Percentiles rank a stretch among this genome's conserved stretches.
Evolutionary conservation across 1,284 basidiomycete genomes (phyloP).

Genomic region (Trichosporon sp.): DNA sequence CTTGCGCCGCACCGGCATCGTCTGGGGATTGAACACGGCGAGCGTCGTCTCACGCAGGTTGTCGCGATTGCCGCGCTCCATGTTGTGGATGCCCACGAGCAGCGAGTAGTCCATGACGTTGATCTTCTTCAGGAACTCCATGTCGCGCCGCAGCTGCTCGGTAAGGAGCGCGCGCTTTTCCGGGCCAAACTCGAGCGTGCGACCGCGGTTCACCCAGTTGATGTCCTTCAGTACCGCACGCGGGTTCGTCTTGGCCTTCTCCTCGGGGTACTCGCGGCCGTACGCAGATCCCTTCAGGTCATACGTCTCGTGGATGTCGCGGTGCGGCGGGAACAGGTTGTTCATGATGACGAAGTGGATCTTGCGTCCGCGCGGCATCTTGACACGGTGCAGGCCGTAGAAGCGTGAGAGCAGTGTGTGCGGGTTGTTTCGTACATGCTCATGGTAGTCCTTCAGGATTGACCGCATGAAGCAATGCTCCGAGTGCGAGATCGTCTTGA

Average conservation of each 20-base stretch:
- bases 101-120: slow-evolving; percentile 96
- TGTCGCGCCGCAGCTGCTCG: slow-evolving; percentile 83
- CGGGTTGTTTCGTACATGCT: slow-evolving; percentile 83
- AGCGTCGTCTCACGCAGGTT: slow-evolving; percentile 84
- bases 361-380: slow-evolving; percentile 86
- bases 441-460: slow-evolving; percentile 81
- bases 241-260: slow-evolving; percentile 71
- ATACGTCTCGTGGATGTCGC: slow-evolving; percentile 96
- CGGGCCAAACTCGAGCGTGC: slow-evolving; percentile 80
- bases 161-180: slow-evolving; percentile 86
- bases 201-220: slow-evolving; percentile 85
- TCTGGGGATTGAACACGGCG: slow-evolving; percentile 69
- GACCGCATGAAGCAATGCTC: slow-evolving; percentile 90
- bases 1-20: slow-evolving; percentile 57
- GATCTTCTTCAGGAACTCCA: slow-evolving; percentile 74
- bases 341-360: slow-evolving; percentile 99
- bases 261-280: slow-evolving; percentile 82
- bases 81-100: slow-evolving; percentile 88
- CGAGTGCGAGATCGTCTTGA: slow-evolving; percentile 93
- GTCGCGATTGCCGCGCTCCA: slow-evolving; percentile 83
- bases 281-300: slow-evolving; percentile 94
- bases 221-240: slow-evolving; percentile 90
- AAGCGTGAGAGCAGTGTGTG: slow-evolving; percentile 91
- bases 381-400: slow-evolving; percentile 95
- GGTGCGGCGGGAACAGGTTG: slow-evolving; percentile 95